Evolutionary conservation across 2,329 filamentous ascomycete genomes (phyloP).

Genomic region (Byssoonygena ceratinophila): DNA sequence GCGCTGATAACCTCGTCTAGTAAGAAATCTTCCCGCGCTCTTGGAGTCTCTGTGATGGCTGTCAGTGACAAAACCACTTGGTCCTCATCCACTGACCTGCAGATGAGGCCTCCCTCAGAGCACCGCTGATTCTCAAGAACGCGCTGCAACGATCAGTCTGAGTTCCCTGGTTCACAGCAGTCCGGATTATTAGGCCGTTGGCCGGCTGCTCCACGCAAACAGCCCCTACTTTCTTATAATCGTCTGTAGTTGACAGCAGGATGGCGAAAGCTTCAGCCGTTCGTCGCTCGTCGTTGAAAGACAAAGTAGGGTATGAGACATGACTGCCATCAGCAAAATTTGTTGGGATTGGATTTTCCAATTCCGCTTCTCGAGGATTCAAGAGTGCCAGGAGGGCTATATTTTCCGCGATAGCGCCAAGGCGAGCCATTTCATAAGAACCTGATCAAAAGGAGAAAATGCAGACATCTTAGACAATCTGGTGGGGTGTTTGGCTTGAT

Average conservation of each 20-base stretch:
- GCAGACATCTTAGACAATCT: not conserved
- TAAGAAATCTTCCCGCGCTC: not conserved
- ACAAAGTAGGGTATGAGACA: not conserved
- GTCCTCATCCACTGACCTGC: not conserved
- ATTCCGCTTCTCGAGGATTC: not conserved
- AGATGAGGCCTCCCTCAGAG: not conserved
- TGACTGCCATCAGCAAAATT: not conserved
- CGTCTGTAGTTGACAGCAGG: not conserved
- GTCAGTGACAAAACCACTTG: not conserved
- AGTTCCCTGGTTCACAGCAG: not conserved
- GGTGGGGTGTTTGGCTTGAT: not conserved
- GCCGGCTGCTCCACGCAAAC: conserved; percentile 4
- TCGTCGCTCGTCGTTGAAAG: not conserved
- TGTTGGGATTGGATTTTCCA: not conserved
- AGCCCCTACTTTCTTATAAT: conserved; percentile 1
- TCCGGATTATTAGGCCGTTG: conserved; percentile 1
- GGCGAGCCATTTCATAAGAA: not conserved
- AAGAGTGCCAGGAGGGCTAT: not conserved
- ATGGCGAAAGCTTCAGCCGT: not conserved
- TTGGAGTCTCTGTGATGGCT: not conserved
- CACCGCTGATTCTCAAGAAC: not conserved
- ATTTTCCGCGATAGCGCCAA: conserved; percentile 3
- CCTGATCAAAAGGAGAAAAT: not conserved
- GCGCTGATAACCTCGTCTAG: conserved; percentile 2
- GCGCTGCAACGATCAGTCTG: not conserved